Conservation (phyloP, 108 stramenopile genomes). For the Skeletonema grethae region DNA sequence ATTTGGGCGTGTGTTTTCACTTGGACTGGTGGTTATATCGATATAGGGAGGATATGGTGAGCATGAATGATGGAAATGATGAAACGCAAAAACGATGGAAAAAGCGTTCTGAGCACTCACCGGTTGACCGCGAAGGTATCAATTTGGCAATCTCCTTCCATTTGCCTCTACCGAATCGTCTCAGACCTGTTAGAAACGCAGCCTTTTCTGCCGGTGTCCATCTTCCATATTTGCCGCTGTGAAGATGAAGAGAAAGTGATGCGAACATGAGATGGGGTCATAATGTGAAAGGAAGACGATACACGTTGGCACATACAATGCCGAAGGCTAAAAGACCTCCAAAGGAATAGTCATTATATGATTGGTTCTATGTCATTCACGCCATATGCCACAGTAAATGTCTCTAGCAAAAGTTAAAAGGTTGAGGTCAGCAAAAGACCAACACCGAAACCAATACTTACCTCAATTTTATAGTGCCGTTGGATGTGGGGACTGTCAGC, state of each 20-base stretch:
- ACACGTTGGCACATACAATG: neutral
- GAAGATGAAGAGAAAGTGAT: neutral
- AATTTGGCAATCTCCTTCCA: constrained; percentile 48
- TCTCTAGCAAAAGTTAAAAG: no score
- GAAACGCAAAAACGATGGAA: neutral
- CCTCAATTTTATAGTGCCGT: constrained; percentile 2
- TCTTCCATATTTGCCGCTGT: constrained; percentile 6
- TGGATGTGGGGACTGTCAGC: neutral
- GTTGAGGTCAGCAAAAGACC: neutral
- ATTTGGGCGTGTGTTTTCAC: constrained; percentile 53
- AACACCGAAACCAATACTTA: neutral
- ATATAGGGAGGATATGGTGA: neutral
- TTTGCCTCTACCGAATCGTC: constrained; percentile 30
- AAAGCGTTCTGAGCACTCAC: constrained; percentile 5
- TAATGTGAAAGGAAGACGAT: neutral
- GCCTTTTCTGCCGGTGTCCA: constrained; percentile 5
- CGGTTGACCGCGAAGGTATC: constrained; percentile 40
- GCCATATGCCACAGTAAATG: no score
- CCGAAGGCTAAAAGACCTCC: no score
- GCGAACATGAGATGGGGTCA: neutral
- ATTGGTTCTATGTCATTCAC: no score
- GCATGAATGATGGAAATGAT: neutral
- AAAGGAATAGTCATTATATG: no score
- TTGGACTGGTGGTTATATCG: constrained; percentile 12
- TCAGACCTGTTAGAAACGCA: constrained; percentile 11